Base-by-base conservation (phyloP, 495 filamentous ascomycete species). In the Letharia columbiana region DNA sequence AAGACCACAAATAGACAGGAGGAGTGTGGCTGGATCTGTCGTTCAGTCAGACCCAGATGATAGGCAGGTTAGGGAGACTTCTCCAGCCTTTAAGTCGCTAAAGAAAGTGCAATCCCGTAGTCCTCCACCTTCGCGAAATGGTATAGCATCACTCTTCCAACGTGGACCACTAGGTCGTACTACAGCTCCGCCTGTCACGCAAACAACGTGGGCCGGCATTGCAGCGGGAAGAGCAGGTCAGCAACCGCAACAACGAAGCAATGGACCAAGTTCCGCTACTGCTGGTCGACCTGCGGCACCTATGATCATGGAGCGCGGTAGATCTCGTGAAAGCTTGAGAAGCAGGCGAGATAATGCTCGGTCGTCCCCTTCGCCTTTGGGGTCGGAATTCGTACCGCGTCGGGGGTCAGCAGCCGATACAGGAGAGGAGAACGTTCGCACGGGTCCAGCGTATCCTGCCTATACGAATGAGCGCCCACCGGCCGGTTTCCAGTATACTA, bases 91-190 rank as follows among this genome's bases (percentile, higher is more conserved):
- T 45, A 69, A 65, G 58, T 74, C 77, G 7, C 70, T 83, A 7
- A 69, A 75, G 3, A 75, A 79, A 2, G 76, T 82, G 20, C 77
- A 79, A 33, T 68, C 74, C 18, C 71, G 69, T 15, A 81, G 75
- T 60, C 71, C 75, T 13, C 73, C 78, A 18, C 45, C 67, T 28
- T 66, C 67, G 41, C 44, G 64, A 61, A 57, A 35, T 31, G 54
- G 64, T 31, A 49, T 68, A 33, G 60, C 60, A 10, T 64, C 67
- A 2, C 41, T 69, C 20, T 69, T 62, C 28, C 66, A 63, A 58
- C 61, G 66, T 39, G 56, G 59, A 20, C 61, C 63, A 40, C 58
- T 59, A 59, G 60, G 37, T n/a, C 39, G 45, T n/a, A 18, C n/a
- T 31, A 50, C 11, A 17, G 33, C 23, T 33, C 58, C 64, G 12